Base-by-base conservation (phyloP, 495 filamentous ascomycete genomes). In the Talaromyces nanjingensis region DNA sequence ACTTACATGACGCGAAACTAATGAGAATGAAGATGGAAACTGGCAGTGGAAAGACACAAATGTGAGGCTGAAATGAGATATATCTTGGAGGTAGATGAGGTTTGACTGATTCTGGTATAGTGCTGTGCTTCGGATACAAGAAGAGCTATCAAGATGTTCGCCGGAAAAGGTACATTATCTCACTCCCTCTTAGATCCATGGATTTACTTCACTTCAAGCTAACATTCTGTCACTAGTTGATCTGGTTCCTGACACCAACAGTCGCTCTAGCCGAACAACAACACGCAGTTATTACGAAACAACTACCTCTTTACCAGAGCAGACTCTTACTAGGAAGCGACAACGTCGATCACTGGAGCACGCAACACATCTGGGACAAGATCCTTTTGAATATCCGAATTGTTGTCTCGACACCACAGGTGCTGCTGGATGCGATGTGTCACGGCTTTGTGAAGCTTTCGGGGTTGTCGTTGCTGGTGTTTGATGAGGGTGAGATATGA, bases 211-310 rank as follows among this genome's bases (percentile, higher is more conserved):
- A 37, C 12, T 25, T 0, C 20, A 6, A 14, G 34, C 25, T 14
- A 27, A 25, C 45, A 56, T 74, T 7, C 75, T 4, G 14, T 53
- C 9, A 11, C 16, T 42, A 96, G 91, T 67, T 92, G 37, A 78
- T 91, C 8, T 97, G 93, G 93, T 94, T 97, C 71, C 74, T 96
- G 57, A 85, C 86, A 0, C 92, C 92, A 5, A 94, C 89, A 6
- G 86, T 94, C 9, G 81, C 83, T 4, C 76, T 98, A 2, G 88
- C 88, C 64, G 63, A 76, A 0, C 93, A 98, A 71, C 93, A 97
- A 70, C 77, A 81, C 64, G 70, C 78, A 18, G 86, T 88, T 6
- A 78, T 98, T 31, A 70, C 75, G 25, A 69, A 70, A 2, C 83
- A 91, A 39, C 81, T 94, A 5, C 83, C 86, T 0, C 80, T 82